These are phyloP conservation scores for barrel medic (Medicago truncatula) DNA, from an alignment of 306 rosid species.

Conservation along the genomic window MtrunA17r5.0-ANR NC_053049.1:280501-281000, in stretches of 20 bases:
- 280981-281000: background rate
- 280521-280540: conserved; percentile 88
- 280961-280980: background rate
- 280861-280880: conserved; percentile 87
- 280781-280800: conserved; percentile 90
- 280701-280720: conserved; percentile 85
- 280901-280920: conserved; percentile 88
- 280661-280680: conserved; percentile 88
- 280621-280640: conserved; percentile 92
- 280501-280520: conserved; percentile 81
- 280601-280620: conserved; percentile 90
- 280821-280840: conserved; percentile 87
- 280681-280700: conserved; percentile 87
- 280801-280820: conserved; percentile 86
- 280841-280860: conserved; percentile 74
- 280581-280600: conserved; percentile 87
- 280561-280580: conserved; percentile 98
- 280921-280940: conserved; percentile 91
- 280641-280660: conserved; percentile 79
- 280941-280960: background rate
- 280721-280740: conserved; percentile 68
- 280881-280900: conserved; percentile 87
- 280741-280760: conserved; percentile 62
- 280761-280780: conserved; percentile 70
- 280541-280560: conserved; percentile 89